Conservation (phyloP, 139 green algal species). For the Coelastrella sp. region DNA sequence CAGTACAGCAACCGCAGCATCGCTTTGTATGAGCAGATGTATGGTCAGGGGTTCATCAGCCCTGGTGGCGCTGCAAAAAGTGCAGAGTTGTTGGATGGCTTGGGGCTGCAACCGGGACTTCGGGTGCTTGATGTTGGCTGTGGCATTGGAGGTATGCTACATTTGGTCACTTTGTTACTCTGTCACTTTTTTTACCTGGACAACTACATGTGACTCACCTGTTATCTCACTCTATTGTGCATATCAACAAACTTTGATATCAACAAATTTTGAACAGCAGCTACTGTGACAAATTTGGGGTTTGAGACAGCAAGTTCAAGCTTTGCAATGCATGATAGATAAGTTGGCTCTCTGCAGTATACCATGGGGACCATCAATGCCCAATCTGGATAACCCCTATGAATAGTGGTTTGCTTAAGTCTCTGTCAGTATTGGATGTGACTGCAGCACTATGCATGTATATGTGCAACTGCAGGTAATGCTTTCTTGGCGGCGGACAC, state of each 20-base stretch:
- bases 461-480: constrained; percentile 48
- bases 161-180: neutral
- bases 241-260: no score
- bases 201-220: no score
- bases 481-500: constrained; percentile 76
- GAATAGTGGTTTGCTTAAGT: no score
- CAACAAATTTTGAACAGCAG: no score
- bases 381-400: no score
- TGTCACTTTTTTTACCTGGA: neutral
- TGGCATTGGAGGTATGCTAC: constrained; percentile 1
- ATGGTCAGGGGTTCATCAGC: constrained; percentile 83
- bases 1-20: constrained; percentile 80
- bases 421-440: neutral
- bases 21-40: constrained; percentile 83
- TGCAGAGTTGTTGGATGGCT: constrained; percentile 65
- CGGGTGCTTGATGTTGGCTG: constrained; percentile 84
- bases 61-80: constrained; percentile 74
- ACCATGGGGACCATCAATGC: no score
- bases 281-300: no score
- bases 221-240: no score
- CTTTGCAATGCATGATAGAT: no score
- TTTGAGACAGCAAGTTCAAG: no score
- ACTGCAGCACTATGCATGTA: neutral
- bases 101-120: constrained; percentile 75
- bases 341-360: no score